Conservation (phyloP, 768 basidiomycete genomes). For the Rhodotorula diobovata region DNA sequence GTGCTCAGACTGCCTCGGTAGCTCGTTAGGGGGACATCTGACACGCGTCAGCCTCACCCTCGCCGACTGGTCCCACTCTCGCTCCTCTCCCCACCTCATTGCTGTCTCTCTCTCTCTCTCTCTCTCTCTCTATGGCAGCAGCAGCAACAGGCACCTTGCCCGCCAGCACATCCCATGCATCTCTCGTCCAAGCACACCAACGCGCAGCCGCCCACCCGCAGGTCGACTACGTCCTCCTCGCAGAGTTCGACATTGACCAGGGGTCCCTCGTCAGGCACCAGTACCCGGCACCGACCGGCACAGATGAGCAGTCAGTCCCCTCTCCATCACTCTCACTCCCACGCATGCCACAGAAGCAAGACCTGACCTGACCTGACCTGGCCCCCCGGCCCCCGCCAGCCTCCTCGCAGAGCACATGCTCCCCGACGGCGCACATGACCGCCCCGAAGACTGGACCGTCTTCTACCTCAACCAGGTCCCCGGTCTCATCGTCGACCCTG, state of each 20-base stretch:
- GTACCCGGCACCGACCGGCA: slow-evolving; percentile 88
- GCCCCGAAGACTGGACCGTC: slow-evolving; percentile 94
- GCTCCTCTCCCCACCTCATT: background rate
- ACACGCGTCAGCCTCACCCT: background rate
- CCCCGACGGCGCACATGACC: slow-evolving; percentile 93
- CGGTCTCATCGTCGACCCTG: slow-evolving; percentile 71
- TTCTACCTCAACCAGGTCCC: slow-evolving; percentile 96
- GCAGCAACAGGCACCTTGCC: background rate
- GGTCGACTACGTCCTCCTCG: slow-evolving; percentile 71
- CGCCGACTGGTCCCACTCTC: background rate
- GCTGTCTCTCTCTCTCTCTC: too few species aligned
- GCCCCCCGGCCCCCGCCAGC: slow-evolving; percentile 50
- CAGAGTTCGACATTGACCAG: slow-evolving; percentile 97
- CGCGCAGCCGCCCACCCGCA: background rate
- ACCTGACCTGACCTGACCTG: too few species aligned
- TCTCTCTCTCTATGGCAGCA: background rate
- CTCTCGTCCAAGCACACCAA: background rate
- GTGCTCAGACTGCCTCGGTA: background rate
- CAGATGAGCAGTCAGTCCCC: slow-evolving; percentile 77
- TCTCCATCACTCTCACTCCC: background rate
- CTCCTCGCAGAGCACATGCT: slow-evolving; percentile 95
- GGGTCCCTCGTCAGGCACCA: slow-evolving; percentile 92
- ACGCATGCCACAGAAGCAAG: background rate
- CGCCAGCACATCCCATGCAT: background rate
- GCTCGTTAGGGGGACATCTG: too few species aligned